A percentile compares a stretch with the other conserved stretches of the same genome.
Evolutionary conservation across 1,284 basidiomycete genomes (phyloP).

Genomic region (Thelephora terrestris): DNA sequence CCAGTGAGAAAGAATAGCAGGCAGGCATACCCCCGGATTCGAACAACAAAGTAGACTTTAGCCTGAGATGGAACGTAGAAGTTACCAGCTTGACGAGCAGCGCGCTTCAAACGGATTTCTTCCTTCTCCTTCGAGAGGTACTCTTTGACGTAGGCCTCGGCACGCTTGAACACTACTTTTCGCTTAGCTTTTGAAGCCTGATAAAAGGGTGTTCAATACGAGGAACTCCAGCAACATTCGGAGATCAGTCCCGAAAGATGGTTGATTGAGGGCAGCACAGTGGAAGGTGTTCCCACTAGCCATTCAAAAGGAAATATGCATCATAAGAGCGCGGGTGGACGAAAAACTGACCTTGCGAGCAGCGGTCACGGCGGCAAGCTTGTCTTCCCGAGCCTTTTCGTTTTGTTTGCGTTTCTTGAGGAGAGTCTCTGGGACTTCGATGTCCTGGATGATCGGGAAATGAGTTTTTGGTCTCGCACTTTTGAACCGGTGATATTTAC

Average conservation of each 20-base stretch:
- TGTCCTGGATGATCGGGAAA: slow-evolving; percentile 39
- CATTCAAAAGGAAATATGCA: slow-evolving; percentile 71
- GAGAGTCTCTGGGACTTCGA: slow-evolving; percentile 97
- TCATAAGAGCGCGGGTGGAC: slow-evolving; percentile 40
- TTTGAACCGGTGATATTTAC: slow-evolving; percentile 9
- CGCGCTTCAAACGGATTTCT: slow-evolving; percentile 92
- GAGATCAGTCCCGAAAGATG: slow-evolving; percentile 95
- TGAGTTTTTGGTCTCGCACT: slow-evolving; percentile 3
- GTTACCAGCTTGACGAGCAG: slow-evolving; percentile 87
- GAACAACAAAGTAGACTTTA: slow-evolving; percentile 97
- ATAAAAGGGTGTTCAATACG: slow-evolving; percentile 12
- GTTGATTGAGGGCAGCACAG: slow-evolving; percentile 82
- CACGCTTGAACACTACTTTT: slow-evolving; percentile 99
- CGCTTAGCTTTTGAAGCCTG: slow-evolving; percentile 87
- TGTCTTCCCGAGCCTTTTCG: slow-evolving; percentile 96
- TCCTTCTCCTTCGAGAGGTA: slow-evolving; percentile 90
- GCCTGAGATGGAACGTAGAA: slow-evolving; percentile 96
- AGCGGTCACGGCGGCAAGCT: slow-evolving; percentile 75
- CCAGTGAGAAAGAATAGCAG: slow-evolving; percentile 1
- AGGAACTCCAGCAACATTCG: not conserved
- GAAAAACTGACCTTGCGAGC: slow-evolving; percentile 78
- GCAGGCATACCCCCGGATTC: slow-evolving; percentile 84
- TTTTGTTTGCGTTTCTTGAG: slow-evolving; percentile 99
- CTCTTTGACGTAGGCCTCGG: slow-evolving; percentile 97
- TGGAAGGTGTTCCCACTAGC: slow-evolving; percentile 51